Conservation (phyloP, 2,329 filamentous ascomycete genomes). For the Diplodia seriata region DNA sequence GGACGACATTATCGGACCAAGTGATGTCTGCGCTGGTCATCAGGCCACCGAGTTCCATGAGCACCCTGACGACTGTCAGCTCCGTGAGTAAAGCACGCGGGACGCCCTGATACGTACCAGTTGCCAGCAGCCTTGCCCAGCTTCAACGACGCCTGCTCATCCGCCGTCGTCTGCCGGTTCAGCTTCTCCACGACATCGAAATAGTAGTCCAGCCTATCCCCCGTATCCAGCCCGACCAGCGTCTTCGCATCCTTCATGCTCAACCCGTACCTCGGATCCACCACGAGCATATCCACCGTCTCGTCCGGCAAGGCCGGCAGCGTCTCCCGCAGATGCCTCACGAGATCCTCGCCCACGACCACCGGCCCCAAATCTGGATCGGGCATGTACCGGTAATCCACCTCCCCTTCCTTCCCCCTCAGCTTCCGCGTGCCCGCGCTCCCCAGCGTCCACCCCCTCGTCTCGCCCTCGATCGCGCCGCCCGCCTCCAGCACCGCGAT, state of each 20-base stretch:
- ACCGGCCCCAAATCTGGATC: constrained; percentile 89
- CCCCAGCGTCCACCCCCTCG: constrained; percentile 88
- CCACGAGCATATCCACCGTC: constrained; percentile 67
- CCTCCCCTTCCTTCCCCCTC: constrained; percentile 92
- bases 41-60: constrained; percentile 60
- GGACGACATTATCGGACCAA: constrained; percentile 53
- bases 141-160: constrained; percentile 33
- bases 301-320: constrained; percentile 77
- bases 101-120: constrained; percentile 50
- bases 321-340: constrained; percentile 66
- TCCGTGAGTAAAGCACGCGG: not conserved
- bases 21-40: constrained; percentile 48
- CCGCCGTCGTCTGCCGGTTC: constrained; percentile 43
- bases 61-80: constrained; percentile 45
- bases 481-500: constrained; percentile 80
- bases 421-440: constrained; percentile 80
- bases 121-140: constrained; percentile 62
- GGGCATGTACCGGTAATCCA: constrained; percentile 98
- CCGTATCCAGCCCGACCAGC: constrained; percentile 77
- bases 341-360: constrained; percentile 73
- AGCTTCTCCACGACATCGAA: constrained; percentile 64
- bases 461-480: constrained; percentile 80
- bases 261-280: constrained; percentile 66
- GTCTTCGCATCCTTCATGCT: constrained; percentile 83
- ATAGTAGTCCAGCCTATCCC: constrained; percentile 82